These are phyloP conservation scores for Neonectria neomacrospora DNA, from an alignment of 2,329 filamentous ascomycete species.

Conservation along the genomic window DNA sequence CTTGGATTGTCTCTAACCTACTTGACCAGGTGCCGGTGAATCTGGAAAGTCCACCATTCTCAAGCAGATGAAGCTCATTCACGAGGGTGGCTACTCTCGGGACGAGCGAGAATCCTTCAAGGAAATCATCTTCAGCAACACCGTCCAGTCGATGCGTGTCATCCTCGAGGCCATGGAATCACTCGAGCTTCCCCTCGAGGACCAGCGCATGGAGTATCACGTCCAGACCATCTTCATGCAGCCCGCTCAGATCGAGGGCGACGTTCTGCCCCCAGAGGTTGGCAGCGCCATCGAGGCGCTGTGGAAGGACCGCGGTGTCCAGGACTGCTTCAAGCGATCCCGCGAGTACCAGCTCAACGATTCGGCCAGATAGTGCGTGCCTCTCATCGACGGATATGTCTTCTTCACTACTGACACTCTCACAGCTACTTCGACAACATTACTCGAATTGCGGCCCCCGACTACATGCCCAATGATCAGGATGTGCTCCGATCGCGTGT, in stretches of 20 bases:
- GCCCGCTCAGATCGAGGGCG: slow-evolving; percentile 94
- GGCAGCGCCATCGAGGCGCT: slow-evolving; percentile 91
- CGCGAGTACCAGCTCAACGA: slow-evolving; percentile 97
- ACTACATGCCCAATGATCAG: slow-evolving; percentile 95
- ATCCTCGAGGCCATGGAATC: slow-evolving; percentile 77
- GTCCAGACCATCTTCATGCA: slow-evolving; percentile 99
- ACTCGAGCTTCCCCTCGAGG: slow-evolving; percentile 83
- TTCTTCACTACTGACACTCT: slow-evolving; percentile 47
- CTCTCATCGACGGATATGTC: background rate
- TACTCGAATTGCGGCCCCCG: slow-evolving; percentile 86
- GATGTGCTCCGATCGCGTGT: slow-evolving; percentile 95
- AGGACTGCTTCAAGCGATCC: slow-evolving; percentile 95
- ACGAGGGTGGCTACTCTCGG: slow-evolving; percentile 97
- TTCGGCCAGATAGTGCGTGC: slow-evolving; percentile 90
- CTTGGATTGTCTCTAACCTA: slow-evolving; percentile 41
- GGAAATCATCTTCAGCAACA: slow-evolving; percentile 78
- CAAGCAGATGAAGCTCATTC: slow-evolving; percentile 99
- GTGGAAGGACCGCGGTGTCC: slow-evolving; percentile 93
- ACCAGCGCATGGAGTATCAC: slow-evolving; percentile 94
- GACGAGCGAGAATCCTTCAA: slow-evolving; percentile 80
- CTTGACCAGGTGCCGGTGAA: slow-evolving; percentile 87
- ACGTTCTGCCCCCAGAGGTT: slow-evolving; percentile 93
- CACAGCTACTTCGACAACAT: slow-evolving; percentile 94
- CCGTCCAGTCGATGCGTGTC: slow-evolving; percentile 75
- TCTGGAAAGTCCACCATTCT: slow-evolving; percentile 92